Conservation (phyloP, 441 rosid genomes). For the Capsella rubella region DNA sequence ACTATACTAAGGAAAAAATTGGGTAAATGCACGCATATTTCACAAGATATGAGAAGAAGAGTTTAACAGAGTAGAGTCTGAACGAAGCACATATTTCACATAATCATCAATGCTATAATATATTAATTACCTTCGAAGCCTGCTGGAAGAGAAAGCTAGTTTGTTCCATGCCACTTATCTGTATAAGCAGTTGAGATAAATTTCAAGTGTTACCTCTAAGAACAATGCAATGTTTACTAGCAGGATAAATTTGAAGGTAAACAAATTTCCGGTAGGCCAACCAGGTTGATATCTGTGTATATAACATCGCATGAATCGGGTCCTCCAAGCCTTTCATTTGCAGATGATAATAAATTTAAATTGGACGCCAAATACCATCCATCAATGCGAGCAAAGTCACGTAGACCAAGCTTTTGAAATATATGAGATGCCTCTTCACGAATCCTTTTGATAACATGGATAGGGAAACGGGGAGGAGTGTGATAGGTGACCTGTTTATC, state of each 20-base stretch:
- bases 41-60: conserved; percentile 1
- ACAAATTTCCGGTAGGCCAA: conserved; percentile 45
- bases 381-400: conserved; percentile 95
- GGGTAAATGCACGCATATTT: conserved; percentile 13
- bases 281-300: conserved; percentile 94
- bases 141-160: conserved; percentile 98
- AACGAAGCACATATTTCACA: conserved; percentile 23
- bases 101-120: conserved; percentile 17
- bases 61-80: conserved; percentile 16
- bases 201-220: conserved; percentile 25
- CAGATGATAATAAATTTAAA: conserved; percentile 47
- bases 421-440: conserved; percentile 85
- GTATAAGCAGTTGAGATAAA: conserved; percentile 40
- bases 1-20: background rate
- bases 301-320: conserved; percentile 58
- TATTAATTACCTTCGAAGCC: conserved; percentile 83
- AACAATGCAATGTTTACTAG: conserved; percentile 11
- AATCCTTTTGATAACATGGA: conserved; percentile 70
- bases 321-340: conserved; percentile 55
- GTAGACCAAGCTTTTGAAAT: conserved; percentile 77
- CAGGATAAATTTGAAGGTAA: conserved; percentile 9
- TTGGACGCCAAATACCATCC: conserved; percentile 92
- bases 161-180: conserved; percentile 99
- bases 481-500: conserved; percentile 85
- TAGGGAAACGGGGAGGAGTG: conserved; percentile 95